Base-by-base conservation (phyloP, 2,329 filamentous ascomycete species). In the Aspergillus fijiensis region DNA sequence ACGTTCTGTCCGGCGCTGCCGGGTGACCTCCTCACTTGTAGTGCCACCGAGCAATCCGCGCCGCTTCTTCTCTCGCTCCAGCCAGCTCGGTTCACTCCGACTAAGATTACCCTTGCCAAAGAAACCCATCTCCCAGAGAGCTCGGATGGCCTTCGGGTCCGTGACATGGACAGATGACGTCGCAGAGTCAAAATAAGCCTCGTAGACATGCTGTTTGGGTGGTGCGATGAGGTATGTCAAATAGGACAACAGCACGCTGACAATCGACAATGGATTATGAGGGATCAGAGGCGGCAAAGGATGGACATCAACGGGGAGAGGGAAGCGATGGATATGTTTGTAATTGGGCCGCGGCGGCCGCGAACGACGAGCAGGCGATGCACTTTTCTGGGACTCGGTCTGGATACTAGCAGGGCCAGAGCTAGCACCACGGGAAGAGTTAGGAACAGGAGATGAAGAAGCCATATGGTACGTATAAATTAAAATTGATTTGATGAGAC, bases 51-150 rank as follows among this genome's bases (percentile, higher is more conserved):
- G 78, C 16, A 87, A 76, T 11, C 90, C 90, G 60, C 83, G 83
- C 54, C 89, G 85, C 29, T 89, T 87, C 74, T 91, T 89, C 76
- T 96, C 92, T 63, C 90, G 84, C 65, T 90, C 90, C 54, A 96
- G 76, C 95, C 95, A 99, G 67, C 88, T 95, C 3, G 94, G 94
- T 74, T 99, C 94, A 81, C 93, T 97, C 69, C 96, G 87, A 79
- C 93, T 97, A 60, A 98, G 80, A 68, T 82, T 94, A 49, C 95
- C 95, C 76, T 97, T 97, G 51, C 96, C 96, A 76, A 94, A 99
- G 77, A 99, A 99, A 5, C 95, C 95, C 79, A 96, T 91, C 76
- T 96, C 91, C 95, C 96, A 99, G 25, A 99, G 77, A 1, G 89
- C 91, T 57, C 89, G 84, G 63, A 96, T 88, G 3, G 91, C 88